Evolutionary conservation across 441 rosid species (phyloP), one percentile per base, ranked within the genome.

Genomic region (Adansonia rubrostipa): DNA sequence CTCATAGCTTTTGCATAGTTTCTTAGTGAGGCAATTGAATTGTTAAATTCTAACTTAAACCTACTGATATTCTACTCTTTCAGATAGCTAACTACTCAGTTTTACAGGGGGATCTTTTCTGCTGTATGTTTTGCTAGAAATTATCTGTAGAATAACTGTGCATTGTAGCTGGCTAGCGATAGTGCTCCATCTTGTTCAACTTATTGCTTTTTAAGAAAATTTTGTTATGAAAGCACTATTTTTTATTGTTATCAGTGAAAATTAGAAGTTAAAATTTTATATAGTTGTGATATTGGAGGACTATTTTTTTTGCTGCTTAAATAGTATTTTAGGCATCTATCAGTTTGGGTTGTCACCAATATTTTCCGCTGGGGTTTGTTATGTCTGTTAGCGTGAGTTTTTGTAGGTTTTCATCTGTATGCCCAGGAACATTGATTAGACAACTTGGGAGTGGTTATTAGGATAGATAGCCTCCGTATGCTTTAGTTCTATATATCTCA

Each of bases 401-500:
- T 61, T 22, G 20, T 57, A 53, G 56, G 76, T 44, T 15, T 40
- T 28, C 40, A 33, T 67, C 6, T n/a, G 7, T 44, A 15, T 20
- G 14, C 62, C 47, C 15, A 42, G 47, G 45, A 42, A 47, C 48
- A 76, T 70, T 47, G 19, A 33, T 50, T 76, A 76, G 79, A 80
- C 24, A 48, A 67, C 42, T 67, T 77, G 78, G 79, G 58, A 76
- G 33, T 57, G 22, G 84, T 33, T 61, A n/a, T 10, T 74, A 72
- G 82, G 60, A 60, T 63, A 79, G 76, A 66, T 22, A 71, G 68
- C 33, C 70, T 75, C 14, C 50, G 20, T 66, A 57, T 83, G 79
- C 47, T 79, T 71, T 82, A 82, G 87, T 71, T 78, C 80, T 76
- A 56, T 72, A 74, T 54, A 67, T 77, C 80, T 82, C 80, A 71